A percentile compares a stretch with the other conserved stretches of the same genome.
Conservation (phyloP, 176 grass and related monocot genomes). For the Stipa capillata region DNA sequence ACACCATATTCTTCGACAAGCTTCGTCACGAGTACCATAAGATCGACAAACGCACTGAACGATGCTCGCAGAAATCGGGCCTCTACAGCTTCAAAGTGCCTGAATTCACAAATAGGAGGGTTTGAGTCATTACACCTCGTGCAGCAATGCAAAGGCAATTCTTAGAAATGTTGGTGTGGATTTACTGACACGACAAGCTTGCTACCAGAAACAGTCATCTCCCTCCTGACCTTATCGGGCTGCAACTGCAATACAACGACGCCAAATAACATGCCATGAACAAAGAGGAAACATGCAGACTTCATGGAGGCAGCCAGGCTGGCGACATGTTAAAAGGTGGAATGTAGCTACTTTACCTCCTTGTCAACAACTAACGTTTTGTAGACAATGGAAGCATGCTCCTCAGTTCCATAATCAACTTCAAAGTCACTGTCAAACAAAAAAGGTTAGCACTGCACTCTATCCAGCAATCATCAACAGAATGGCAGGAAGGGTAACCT, state of each 20-base stretch:
- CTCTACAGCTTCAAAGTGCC: constrained; percentile 75
- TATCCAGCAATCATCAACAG: neutral
- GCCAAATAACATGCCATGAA: neutral
- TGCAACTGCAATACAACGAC: constrained; percentile 60
- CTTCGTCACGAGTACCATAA: constrained; percentile 67
- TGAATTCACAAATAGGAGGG: neutral
- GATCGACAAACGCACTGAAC: constrained; percentile 72
- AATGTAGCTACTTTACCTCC: constrained; percentile 35
- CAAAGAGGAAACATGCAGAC: neutral
- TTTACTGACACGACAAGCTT: constrained; percentile 74
- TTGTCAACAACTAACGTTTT: constrained; percentile 54
- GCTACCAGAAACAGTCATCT: constrained; percentile 58
- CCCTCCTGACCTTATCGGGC: constrained; percentile 79
- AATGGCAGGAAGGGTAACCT: neutral
- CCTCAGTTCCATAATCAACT: constrained; percentile 61
- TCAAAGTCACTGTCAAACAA: constrained; percentile 63
- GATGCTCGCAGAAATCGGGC: constrained; percentile 84
- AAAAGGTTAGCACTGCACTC: neutral
- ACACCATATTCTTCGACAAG: constrained; percentile 64
- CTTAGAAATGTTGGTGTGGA: neutral
- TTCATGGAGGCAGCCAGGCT: neutral
- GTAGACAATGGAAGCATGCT: constrained; percentile 51
- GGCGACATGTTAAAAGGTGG: neutral
- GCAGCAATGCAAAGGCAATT: neutral
- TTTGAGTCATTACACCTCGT: neutral